Evolutionary conservation across 345 rosid species (phyloP).

Genomic region (Eucalyptus tenuipes): DNA sequence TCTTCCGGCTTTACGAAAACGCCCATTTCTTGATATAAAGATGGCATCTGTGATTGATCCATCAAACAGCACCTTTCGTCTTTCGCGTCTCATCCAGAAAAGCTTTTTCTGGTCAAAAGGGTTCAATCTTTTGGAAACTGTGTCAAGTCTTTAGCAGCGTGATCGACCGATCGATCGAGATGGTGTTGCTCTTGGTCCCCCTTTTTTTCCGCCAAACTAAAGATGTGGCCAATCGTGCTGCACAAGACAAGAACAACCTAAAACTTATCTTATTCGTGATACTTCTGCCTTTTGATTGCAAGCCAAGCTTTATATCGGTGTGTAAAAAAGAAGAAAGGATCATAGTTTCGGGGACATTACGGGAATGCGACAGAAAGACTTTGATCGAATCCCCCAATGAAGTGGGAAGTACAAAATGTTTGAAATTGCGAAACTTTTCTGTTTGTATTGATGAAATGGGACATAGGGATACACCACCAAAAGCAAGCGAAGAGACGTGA

Average conservation of each 20-base stretch:
- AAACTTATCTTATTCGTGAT: neutral
- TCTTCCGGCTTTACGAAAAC: neutral
- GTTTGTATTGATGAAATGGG: neutral
- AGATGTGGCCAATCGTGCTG: neutral
- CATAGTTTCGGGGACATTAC: neutral
- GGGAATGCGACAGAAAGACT: neutral
- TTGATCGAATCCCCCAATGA: neutral
- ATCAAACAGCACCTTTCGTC: neutral
- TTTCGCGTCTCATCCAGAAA: neutral
- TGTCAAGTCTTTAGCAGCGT: neutral
- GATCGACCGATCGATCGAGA: neutral
- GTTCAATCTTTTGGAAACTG: neutral
- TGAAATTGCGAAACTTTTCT: neutral
- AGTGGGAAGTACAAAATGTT: neutral
- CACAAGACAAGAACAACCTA: neutral
- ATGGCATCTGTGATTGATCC: neutral
- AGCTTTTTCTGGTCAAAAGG: neutral
- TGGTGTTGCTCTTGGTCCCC: neutral
- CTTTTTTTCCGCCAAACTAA: neutral
- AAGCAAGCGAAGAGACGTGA: neutral
- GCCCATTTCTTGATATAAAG: neutral
- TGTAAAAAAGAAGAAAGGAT: neutral
- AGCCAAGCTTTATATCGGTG: no score
- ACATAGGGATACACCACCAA: neutral
- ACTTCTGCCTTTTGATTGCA: neutral